phyloP scores from a whole-genome alignment of 1,284 basidiomycete genomes.

The Leccinum proximum region DNA sequence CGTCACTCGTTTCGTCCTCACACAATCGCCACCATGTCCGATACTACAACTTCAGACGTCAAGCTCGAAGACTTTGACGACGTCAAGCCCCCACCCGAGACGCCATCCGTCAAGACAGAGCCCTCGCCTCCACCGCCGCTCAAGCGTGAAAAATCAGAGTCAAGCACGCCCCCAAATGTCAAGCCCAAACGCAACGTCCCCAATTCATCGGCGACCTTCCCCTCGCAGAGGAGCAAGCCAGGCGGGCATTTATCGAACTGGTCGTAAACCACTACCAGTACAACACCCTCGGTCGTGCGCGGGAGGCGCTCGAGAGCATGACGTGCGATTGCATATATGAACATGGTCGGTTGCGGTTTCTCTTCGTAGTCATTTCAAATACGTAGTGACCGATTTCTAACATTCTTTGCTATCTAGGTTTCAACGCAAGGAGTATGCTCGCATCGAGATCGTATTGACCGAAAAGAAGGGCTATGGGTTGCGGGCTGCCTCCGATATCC shows the following conservation, averaged over 20 bases:
- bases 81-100: slow-evolving; percentile 24
- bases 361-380: slow-evolving; percentile 26
- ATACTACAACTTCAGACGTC: slow-evolving; percentile 11
- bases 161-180: slow-evolving; percentile 28
- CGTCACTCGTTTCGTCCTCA: slow-evolving; percentile 22
- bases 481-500: slow-evolving; percentile 69
- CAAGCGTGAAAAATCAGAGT: slow-evolving; percentile 31
- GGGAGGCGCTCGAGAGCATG: slow-evolving; percentile 90
- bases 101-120: slow-evolving; percentile 28
- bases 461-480: slow-evolving; percentile 97
- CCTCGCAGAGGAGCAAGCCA: slow-evolving; percentile 70
- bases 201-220: slow-evolving; percentile 82
- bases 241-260: slow-evolving; percentile 75
- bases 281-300: slow-evolving; percentile 82
- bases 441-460: slow-evolving; percentile 90
- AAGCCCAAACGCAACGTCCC: slow-evolving; percentile 34
- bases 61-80: slow-evolving; percentile 29
- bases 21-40: slow-evolving; percentile 31
- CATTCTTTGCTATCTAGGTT: slow-evolving; percentile 54
- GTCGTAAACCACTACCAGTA: slow-evolving; percentile 85
- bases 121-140: slow-evolving; percentile 25
- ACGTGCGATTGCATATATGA: slow-evolving; percentile 89
- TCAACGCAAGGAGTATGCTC: slow-evolving; percentile 81
- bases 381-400: slow-evolving; percentile 21
- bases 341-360: slow-evolving; percentile 55